Evolutionary conservation across 164 flowering plant genomes (phyloP).

Genomic region (Litsea cubeba): DNA sequence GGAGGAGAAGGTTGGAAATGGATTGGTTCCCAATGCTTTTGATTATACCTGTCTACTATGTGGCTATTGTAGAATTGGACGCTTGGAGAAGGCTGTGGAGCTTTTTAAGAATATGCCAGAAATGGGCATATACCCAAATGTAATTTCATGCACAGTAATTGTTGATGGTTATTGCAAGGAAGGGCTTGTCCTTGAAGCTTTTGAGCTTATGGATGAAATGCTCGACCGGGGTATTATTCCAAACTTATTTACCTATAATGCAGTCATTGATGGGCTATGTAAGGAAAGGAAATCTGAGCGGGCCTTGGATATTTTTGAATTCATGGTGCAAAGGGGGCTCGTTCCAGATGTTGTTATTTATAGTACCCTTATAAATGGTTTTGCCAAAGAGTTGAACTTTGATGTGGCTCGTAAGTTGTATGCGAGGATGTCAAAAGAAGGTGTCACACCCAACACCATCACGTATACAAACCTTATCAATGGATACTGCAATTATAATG

Average conservation of each 20-base stretch:
- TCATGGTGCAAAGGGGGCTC: constrained; percentile 44
- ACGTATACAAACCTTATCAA: constrained; percentile 40
- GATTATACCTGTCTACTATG: constrained; percentile 30
- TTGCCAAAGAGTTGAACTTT: constrained; percentile 35
- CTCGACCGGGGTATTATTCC: constrained; percentile 29
- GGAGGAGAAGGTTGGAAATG: constrained; percentile 38
- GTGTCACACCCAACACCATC: constrained; percentile 31
- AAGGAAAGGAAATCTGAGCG: constrained; percentile 26
- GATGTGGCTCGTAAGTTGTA: constrained; percentile 34
- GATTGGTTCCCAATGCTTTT: constrained; percentile 32
- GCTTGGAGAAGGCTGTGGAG: constrained; percentile 34
- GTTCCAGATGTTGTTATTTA: constrained; percentile 40
- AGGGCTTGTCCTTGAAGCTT: constrained; percentile 40
- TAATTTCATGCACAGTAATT: constrained; percentile 32
- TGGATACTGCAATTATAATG: constrained; percentile 21
- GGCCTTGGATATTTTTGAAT: constrained; percentile 42
- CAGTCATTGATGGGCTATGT: constrained; percentile 38
- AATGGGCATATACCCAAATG: constrained; percentile 29
- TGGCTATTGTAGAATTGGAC: constrained; percentile 34
- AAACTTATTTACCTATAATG: constrained; percentile 34
- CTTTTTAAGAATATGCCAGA: constrained; percentile 24
- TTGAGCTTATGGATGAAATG: constrained; percentile 39
- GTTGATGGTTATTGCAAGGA: constrained; percentile 39
- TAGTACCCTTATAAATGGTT: constrained; percentile 45
- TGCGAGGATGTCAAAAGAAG: constrained; percentile 23